Evolutionary conservation across 164 flowering plant species (phyloP).

Genomic region (Echeveria elegans): DNA sequence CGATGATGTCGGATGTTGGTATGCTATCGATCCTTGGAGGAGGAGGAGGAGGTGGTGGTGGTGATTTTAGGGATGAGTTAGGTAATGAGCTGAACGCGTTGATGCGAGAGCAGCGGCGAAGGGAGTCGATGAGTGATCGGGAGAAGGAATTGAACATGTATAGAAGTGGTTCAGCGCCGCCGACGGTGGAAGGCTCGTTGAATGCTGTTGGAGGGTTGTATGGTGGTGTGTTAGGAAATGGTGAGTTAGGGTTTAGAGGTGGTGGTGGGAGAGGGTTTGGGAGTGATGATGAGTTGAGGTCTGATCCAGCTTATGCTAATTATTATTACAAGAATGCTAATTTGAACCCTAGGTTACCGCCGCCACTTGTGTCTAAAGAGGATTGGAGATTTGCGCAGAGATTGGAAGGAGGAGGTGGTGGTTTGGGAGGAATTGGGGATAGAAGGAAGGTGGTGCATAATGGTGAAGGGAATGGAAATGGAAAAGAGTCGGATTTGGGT

Average conservation of each 20-base stretch:
- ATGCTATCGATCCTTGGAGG: slow-evolving; percentile 40
- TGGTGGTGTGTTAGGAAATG: slow-evolving; percentile 13
- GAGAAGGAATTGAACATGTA: slow-evolving; percentile 50
- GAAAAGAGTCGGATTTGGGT: slow-evolving; percentile 38
- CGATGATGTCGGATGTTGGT: slow-evolving; percentile 47
- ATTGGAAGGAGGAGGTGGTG: slow-evolving; percentile 37
- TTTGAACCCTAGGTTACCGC: slow-evolving; percentile 76
- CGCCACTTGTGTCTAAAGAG: slow-evolving; percentile 65
- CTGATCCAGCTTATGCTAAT: slow-evolving; percentile 64
- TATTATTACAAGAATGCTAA: slow-evolving; percentile 64
- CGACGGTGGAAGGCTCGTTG: slow-evolving; percentile 77
- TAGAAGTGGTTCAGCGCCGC: slow-evolving; percentile 90
- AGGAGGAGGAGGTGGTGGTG: slow-evolving; percentile 9
- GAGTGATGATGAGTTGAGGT: slow-evolving; percentile 53
- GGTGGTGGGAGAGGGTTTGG: slow-evolving; percentile 16
- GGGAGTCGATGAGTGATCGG: slow-evolving; percentile 31
- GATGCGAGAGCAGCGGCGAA: slow-evolving; percentile 31
- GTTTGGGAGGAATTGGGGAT: slow-evolving; percentile 51
- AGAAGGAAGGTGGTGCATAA: slow-evolving; percentile 32
- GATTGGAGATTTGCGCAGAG: slow-evolving; percentile 65
- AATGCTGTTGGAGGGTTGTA: slow-evolving; percentile 51
- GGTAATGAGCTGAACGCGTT: slow-evolving; percentile 32
- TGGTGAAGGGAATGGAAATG: not conserved
- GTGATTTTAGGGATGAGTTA: slow-evolving; percentile 38
- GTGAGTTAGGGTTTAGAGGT: slow-evolving; percentile 7